Percentiles rank a stretch among this genome's conserved stretches.
Conservation (phyloP, 2,329 filamentous ascomycete genomes). For the Massarina eburnea region DNA sequence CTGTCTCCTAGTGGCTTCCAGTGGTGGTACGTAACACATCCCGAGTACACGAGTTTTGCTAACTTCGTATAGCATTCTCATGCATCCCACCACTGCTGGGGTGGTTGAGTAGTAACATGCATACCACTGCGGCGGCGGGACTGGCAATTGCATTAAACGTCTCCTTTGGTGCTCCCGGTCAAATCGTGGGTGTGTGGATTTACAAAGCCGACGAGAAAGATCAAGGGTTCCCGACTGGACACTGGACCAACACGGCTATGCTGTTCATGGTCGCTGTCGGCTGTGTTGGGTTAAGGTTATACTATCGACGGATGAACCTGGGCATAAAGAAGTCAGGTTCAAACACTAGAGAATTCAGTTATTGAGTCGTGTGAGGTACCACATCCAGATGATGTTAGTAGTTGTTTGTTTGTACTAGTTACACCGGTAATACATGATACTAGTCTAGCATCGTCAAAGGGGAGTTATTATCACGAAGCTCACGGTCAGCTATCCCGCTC, state of each 20-base stretch:
- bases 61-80: constrained; percentile 66
- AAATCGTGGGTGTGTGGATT: constrained; percentile 74
- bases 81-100: constrained; percentile 70
- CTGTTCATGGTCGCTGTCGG: constrained; percentile 5
- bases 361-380: neutral
- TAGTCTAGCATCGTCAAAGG: too few relatives aligned
- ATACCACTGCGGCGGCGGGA: constrained; percentile 65
- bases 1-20: constrained; percentile 67
- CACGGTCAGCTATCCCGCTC: constrained; percentile 25
- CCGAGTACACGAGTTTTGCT: too few relatives aligned
- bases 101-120: constrained; percentile 70
- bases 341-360: constrained; percentile 2
- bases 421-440: too few relatives aligned
- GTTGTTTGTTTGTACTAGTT: too few relatives aligned
- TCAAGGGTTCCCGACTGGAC: constrained; percentile 68
- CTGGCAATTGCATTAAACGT: constrained; percentile 72
- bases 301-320: constrained; percentile 5
- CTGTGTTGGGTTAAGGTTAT: constrained; percentile 4
- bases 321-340: neutral
- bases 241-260: constrained; percentile 59
- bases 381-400: too few relatives aligned
- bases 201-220: constrained; percentile 65
- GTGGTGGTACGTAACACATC: too few relatives aligned
- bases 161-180: constrained; percentile 66
- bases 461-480: too few relatives aligned